A percentile compares a stretch with the other conserved stretches of the same genome.
Conservation (phyloP, 306 rosid species). For the Gleditsia sinensis region DNA sequence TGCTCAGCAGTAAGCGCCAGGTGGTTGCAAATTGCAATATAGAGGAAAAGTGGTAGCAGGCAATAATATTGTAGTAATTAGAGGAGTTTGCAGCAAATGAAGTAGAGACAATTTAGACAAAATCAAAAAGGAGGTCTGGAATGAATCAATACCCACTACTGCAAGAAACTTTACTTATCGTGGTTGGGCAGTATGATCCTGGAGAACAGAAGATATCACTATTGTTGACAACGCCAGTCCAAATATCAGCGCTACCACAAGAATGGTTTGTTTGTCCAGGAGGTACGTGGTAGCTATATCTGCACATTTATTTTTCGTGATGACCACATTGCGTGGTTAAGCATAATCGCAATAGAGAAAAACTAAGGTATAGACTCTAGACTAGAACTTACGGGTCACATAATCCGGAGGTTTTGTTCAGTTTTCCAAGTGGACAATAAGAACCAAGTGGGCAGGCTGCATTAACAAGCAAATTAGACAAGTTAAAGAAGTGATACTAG, state of each 20-base stretch:
- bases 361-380: too few relatives aligned
- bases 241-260: conserved; percentile 84
- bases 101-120: conserved; percentile 26
- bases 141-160: conserved; percentile 75
- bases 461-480: conserved; percentile 39
- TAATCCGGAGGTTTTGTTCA: conserved; percentile 58
- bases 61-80: neutral
- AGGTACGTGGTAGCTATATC: conserved; percentile 78
- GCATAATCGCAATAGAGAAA: neutral
- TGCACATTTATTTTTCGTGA: conserved; percentile 39
- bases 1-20: conserved; percentile 27
- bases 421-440: conserved; percentile 68
- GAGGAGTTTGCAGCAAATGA: conserved; percentile 27
- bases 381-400: conserved; percentile 79
- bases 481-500: conserved; percentile 14
- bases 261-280: conserved; percentile 63
- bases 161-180: conserved; percentile 56
- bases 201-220: conserved; percentile 78
- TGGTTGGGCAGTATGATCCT: conserved; percentile 79
- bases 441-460: conserved; percentile 92
- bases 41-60: neutral
- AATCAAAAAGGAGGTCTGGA: conserved; percentile 31
- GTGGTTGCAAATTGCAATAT: conserved; percentile 24
- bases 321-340: neutral
- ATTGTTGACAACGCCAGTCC: conserved; percentile 60